Conservation (phyloP, 2,329 filamentous ascomycete genomes). For the Xylariaceae sp. region DNA sequence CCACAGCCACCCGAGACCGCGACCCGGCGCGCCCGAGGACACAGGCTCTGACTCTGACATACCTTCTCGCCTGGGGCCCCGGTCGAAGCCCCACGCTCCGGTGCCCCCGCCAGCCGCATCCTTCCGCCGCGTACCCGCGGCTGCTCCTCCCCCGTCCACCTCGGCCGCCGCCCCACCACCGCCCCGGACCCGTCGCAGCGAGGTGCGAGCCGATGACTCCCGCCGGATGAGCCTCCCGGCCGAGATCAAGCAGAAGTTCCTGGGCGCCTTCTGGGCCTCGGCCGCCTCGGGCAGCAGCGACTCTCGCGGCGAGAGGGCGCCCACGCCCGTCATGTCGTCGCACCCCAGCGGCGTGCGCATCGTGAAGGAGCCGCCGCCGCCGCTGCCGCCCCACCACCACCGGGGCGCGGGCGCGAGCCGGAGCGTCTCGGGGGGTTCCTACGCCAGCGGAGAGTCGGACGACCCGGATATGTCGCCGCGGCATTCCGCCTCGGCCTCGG, state of each 20-base stretch:
- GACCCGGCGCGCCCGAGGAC: constrained; percentile 13
- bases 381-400: too few relatives aligned
- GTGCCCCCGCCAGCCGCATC: constrained; percentile 12
- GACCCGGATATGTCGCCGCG: constrained; percentile 16
- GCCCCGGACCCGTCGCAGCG: constrained; percentile 15
- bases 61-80: constrained; percentile 11
- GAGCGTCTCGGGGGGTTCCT: constrained; percentile 21
- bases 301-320: constrained; percentile 22
- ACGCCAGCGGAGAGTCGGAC: constrained; percentile 19
- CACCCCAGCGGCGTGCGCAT: constrained; percentile 15
- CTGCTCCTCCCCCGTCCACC: constrained; percentile 9
- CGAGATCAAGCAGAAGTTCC: constrained; percentile 22
- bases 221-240: constrained; percentile 20
- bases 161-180: constrained; percentile 11
- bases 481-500: constrained; percentile 12
- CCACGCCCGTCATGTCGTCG: constrained; percentile 6
- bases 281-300: constrained; percentile 21
- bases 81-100: constrained; percentile 11
- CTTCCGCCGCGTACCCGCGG: constrained; percentile 16
- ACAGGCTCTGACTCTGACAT: constrained; percentile 19
- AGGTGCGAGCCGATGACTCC: constrained; percentile 18
- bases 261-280: constrained; percentile 20
- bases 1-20: constrained; percentile 20
- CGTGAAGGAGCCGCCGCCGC: constrained; percentile 14
- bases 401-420: too few relatives aligned